phyloP scores from a whole-genome alignment of 2,329 filamentous ascomycete species.

The Diaporthe nobilis region DNA sequence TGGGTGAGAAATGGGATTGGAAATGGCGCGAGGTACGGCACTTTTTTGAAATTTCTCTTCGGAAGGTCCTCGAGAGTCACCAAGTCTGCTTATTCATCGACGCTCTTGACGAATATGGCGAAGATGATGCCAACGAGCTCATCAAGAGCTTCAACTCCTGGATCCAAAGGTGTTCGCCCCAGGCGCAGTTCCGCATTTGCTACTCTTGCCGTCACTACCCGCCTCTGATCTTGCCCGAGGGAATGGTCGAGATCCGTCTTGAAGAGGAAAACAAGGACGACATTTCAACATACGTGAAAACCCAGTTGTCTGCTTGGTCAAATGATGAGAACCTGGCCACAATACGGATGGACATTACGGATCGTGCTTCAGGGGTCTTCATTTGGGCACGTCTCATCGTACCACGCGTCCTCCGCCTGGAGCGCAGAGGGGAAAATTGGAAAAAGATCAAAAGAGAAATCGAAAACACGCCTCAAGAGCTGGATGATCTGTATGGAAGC shows the following conservation, averaged over 20 bases:
- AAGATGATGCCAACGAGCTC: conserved; percentile 45
- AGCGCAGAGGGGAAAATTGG: conserved; percentile 29
- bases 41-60: conserved; percentile 45
- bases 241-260: conserved; percentile 46
- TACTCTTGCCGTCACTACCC: conserved; percentile 53
- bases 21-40: conserved; percentile 43
- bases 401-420: conserved; percentile 41
- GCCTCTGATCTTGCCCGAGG: conserved; percentile 43
- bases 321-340: conserved; percentile 32
- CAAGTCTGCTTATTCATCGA: conserved; percentile 52
- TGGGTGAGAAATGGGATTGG: conserved; percentile 49
- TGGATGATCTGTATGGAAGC: conserved; percentile 47
- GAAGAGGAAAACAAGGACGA: conserved; percentile 52
- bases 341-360: conserved; percentile 42
- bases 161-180: conserved; percentile 42
- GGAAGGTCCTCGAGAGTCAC: conserved; percentile 42
- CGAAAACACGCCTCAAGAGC: conserved; percentile 42
- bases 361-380: conserved; percentile 52
- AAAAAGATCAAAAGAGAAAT: conserved; percentile 46
- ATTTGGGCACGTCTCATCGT: conserved; percentile 54
- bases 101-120: conserved; percentile 53
- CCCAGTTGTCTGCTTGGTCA: conserved; percentile 38
- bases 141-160: conserved; percentile 45
- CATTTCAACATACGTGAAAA: conserved; percentile 49
- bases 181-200: conserved; percentile 47